Evolutionary conservation across 805 yeast species (phyloP), one percentile per base, ranked within the genome.

Genomic region (Schizosaccharomyces lindneri): DNA sequence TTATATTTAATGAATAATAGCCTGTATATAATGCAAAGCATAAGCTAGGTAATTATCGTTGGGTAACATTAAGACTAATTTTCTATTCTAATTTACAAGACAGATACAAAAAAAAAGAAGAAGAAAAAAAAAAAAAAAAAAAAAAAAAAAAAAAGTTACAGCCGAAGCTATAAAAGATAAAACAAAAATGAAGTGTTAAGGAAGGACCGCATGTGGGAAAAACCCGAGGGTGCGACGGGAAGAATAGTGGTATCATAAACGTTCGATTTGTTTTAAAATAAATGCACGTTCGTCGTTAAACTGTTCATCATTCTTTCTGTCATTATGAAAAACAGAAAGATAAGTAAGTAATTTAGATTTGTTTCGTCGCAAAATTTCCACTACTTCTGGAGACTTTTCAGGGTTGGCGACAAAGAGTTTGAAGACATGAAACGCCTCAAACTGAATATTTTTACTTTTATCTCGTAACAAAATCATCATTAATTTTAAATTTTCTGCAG

Each of bases 351-450:
- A 77, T 68, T 85, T 86, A 51, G 81, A 84, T 68, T 87, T 81
- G 71, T 93, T 93, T 69, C 89, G 88, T 59, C 82, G 79, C 65
- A 93, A 75, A 24, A 90, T 85, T 70, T 90, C 96, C 62, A 79
- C 73, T 1, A 93, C 81, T 6, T 83, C 81, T 70, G 83, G 87
- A 2, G 87, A 77, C 70, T 89, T 89, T 65, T 84, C 82, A 4
- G 98, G 98, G 71, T 93, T 93, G 4, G 96, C 97, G n/a, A 88
- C 88, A 72, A 93, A 87, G 48, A 89, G 67, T 73, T 90, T 93
- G 74, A 93, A 90, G 48, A 90, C 84, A 65, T 93, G 89, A 69
- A 93, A 93, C 3, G 95, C 88, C 70, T 93, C 97, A 62, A 81
- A 72, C 70, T 89, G 96, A 63, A 93, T 78, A 70, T 89, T 89